Base-by-base conservation (phyloP, 2,329 filamentous ascomycete genomes). In the Paraconiothyrium sp. region DNA sequence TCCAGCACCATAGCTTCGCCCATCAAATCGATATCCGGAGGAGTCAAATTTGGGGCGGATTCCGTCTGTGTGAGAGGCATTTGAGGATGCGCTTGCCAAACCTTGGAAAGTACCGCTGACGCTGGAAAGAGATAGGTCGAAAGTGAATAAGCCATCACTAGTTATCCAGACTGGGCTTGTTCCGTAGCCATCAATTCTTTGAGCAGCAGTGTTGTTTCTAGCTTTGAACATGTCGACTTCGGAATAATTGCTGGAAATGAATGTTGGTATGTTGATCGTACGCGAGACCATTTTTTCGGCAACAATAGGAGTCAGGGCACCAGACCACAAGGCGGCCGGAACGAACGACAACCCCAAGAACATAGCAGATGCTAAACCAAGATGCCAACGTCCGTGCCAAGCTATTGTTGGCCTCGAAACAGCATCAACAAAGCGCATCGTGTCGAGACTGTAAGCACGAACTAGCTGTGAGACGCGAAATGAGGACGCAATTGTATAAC, bases 311-410 rank as follows among this genome's bases (percentile, higher is more conserved):
- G 60, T 58, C 16, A 58, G n/a, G 4, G 60, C 50, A 50, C 60
- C 60, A 14, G 60, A 54, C 60, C 60, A 58, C 10, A 62, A 30
- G 20, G 56, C 60, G n/a, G 47, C 60, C 4, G 56, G 60, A 7
- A 62, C 22, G 20, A 62, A 27, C 13, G 60, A 54, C 16, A 62
- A 49, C 4, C 20, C n/a, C 27, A 58, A 39, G 27, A 62, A 62
- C 9, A 58, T 13, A 24, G 46, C 27, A 13, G 57, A 59, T 8
- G 14, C 22, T 3, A 59, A 30, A 7, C 43, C 10, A 46, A 47
- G 27, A 35, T n/a, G 27, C 57, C 57, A 59, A 27, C 41, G 57
- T 11, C 48, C 22, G 14, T 54, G 20, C 57, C 57, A 59, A 14
- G 57, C 49, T 35, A 59, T 43, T 14, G 30, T 54, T 10, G 57